phyloP scores from a whole-genome alignment of 192 early-diverging fungal genomes.

The Coemansia guatemalensis region DNA sequence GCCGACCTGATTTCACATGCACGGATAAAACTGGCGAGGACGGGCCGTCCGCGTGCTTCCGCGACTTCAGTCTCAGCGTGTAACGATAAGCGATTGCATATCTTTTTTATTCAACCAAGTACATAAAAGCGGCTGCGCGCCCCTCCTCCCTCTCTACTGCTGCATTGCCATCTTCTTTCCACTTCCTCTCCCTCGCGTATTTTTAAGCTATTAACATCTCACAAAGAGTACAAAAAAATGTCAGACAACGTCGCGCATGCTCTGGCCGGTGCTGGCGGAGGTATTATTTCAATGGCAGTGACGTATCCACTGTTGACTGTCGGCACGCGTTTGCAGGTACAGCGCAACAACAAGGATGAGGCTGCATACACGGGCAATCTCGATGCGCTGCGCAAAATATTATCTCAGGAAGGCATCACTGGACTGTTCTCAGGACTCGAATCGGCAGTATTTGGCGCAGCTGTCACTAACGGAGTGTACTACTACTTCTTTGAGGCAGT shows the following conservation, averaged over 20 bases:
- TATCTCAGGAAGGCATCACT: constrained; percentile 81
- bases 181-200: background rate
- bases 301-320: constrained; percentile 88
- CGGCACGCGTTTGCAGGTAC: constrained; percentile 79
- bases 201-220: background rate
- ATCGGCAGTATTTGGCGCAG: constrained; percentile 95
- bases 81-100: constrained; percentile 1
- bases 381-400: constrained; percentile 85
- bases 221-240: constrained; percentile 53
- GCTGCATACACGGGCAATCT: constrained; percentile 61
- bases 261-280: constrained; percentile 79
- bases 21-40: background rate
- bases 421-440: constrained; percentile 94
- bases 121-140: background rate
- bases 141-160: background rate
- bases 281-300: constrained; percentile 88
- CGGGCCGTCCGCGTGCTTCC: background rate
- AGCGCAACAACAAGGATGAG: constrained; percentile 61
- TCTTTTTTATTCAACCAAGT: background rate
- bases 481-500: constrained; percentile 89
- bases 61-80: background rate
- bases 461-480: constrained; percentile 90
- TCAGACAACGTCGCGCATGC: constrained; percentile 83
- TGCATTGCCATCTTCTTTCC: background rate
- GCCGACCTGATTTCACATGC: constrained; percentile 9